Evolutionary conservation across 768 basidiomycete genomes (phyloP).

Genomic region (Boletales sp.): DNA sequence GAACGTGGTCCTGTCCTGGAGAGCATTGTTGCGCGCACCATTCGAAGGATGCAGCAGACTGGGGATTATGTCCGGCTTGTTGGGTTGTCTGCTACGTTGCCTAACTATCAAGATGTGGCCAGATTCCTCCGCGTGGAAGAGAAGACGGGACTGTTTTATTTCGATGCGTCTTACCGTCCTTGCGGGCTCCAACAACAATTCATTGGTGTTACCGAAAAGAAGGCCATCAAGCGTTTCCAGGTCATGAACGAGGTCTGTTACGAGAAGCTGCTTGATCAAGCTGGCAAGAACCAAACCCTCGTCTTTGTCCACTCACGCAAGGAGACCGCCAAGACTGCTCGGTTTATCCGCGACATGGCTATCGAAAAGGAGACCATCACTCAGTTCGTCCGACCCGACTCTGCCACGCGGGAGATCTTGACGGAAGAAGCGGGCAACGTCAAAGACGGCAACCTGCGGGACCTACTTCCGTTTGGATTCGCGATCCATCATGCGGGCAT

Average conservation of each 20-base stretch:
- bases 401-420: conserved; percentile 87
- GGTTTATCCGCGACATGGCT: conserved; percentile 90
- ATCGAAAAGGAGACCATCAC: conserved; percentile 96
- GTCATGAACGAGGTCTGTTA: conserved; percentile 99
- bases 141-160: conserved; percentile 92
- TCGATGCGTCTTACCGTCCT: conserved; percentile 91
- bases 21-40: conserved; percentile 83
- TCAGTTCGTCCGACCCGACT: conserved; percentile 92
- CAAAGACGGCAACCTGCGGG: conserved; percentile 78
- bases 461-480: conserved; percentile 93
- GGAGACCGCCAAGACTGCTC: conserved; percentile 96
- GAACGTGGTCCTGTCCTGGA: conserved; percentile 97
- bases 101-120: conserved; percentile 97
- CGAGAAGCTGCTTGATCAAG: conserved; percentile 95
- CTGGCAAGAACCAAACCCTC: conserved; percentile 84
- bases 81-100: conserved; percentile 95
- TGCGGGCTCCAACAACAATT: conserved; percentile 96
- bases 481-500: conserved; percentile 98
- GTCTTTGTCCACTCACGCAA: conserved; percentile 99
- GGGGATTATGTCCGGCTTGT: conserved; percentile 90
- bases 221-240: conserved; percentile 97
- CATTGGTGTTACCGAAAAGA: conserved; percentile 97
- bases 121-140: conserved; percentile 94
- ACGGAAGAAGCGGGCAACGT: conserved; percentile 79
- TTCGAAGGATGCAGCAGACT: conserved; percentile 93